Conservation (phyloP, 768 basidiomycete species). For the Hysterangium stoloniferum region DNA sequence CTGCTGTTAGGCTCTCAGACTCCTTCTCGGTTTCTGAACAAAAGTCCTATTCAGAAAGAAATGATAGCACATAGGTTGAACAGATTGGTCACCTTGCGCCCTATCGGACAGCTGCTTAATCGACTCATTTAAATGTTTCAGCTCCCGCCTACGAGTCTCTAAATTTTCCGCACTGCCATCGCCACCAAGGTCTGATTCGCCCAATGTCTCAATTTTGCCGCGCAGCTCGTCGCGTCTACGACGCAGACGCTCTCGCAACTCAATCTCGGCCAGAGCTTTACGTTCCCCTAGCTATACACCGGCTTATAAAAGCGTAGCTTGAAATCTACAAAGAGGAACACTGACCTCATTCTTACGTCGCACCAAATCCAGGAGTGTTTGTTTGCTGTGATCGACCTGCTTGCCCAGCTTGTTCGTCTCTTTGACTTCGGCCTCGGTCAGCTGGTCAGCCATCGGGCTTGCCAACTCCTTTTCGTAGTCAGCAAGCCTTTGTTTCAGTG, state of each 20-base stretch:
- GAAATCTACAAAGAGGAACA: constrained; percentile 1
- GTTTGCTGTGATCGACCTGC: constrained; percentile 70
- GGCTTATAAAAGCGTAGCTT: constrained; percentile 15
- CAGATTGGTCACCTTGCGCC: constrained; percentile 45
- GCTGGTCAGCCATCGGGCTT: constrained; percentile 64
- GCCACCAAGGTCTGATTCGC: constrained; percentile 49
- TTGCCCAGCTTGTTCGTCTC: constrained; percentile 59
- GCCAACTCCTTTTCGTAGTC: constrained; percentile 64
- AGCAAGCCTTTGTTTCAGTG: constrained; percentile 51
- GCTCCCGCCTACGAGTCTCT: constrained; percentile 59
- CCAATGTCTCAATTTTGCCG: constrained; percentile 67
- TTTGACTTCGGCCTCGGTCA: constrained; percentile 66
- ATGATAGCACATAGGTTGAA: background rate
- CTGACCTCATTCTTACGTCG: constrained; percentile 65
- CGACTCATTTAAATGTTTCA: constrained; percentile 54
- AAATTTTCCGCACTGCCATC: constrained; percentile 57
- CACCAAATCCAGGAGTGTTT: constrained; percentile 58
- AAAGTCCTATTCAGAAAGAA: background rate
- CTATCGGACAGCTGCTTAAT: constrained; percentile 59
- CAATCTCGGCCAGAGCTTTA: constrained; percentile 83
- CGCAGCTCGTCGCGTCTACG: constrained; percentile 75
- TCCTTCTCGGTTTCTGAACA: constrained; percentile 62
- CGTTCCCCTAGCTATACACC: constrained; percentile 54
- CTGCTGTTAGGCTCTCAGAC: constrained; percentile 48
- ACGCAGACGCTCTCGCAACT: constrained; percentile 82